These are phyloP conservation scores for Adiantum capillusveneris DNA, from an alignment of 75 land plant species.

Conservation along the genomic window DNA sequence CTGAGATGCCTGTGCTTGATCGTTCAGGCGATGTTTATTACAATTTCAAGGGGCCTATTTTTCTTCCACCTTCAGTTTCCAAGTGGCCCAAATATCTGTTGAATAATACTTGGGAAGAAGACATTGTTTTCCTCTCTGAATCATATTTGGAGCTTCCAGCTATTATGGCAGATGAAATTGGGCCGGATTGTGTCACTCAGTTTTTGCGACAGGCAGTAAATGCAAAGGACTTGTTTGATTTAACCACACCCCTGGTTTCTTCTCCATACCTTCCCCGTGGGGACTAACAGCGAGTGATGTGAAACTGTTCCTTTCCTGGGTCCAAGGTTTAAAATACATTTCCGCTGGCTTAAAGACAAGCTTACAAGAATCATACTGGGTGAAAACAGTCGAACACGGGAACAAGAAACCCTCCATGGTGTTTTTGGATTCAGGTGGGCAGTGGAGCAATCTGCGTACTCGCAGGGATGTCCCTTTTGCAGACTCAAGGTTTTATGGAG, in stretches of 20 bases:
- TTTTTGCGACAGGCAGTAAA: neutral
- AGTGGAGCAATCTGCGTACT: neutral
- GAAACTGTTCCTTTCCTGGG: neutral
- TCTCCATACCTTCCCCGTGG: neutral
- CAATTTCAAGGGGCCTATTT: neutral
- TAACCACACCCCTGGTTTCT: neutral
- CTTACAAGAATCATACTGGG: neutral
- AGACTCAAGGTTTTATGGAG: constrained; percentile 6
- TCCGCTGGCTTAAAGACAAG: neutral
- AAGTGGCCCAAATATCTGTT: neutral
- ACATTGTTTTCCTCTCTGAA: neutral
- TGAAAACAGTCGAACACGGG: constrained; percentile 4
- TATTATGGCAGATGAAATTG: neutral
- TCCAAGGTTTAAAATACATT: neutral
- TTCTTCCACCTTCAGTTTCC: neutral
- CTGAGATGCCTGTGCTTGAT: neutral
- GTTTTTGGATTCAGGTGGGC: neutral
- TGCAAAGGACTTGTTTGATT: neutral
- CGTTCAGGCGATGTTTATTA: neutral
- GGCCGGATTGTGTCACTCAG: neutral
- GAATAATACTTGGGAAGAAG: neutral
- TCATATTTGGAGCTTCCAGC: neutral
- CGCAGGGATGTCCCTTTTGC: constrained; percentile 6
- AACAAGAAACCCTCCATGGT: neutral
- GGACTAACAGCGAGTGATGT: neutral